A percentile compares a stretch with the other conserved stretches of the same genome.
Conservation (phyloP, 306 rosid genomes). For the Acacia crassicarpa region DNA sequence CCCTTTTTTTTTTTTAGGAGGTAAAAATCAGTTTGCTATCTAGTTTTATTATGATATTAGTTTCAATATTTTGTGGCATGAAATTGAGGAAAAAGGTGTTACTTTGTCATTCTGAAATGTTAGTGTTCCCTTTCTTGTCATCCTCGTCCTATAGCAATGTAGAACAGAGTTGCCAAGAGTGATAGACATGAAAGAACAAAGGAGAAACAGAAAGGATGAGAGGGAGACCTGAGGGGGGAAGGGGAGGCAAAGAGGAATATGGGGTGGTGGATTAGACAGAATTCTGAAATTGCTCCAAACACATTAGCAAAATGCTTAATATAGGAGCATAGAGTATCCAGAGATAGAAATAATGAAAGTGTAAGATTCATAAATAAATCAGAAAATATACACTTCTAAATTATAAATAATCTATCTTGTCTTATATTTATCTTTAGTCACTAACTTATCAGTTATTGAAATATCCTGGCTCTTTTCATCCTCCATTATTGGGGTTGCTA, state of each 20-base stretch:
- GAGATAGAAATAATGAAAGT: not conserved
- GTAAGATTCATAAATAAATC: not conserved
- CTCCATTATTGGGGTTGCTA: not conserved
- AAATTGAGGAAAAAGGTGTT: not conserved
- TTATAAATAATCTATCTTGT: not conserved
- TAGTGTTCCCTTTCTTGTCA: no score
- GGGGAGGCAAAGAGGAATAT: not conserved
- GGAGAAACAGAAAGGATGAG: not conserved
- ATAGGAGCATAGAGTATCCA: not conserved
- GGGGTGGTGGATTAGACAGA: not conserved
- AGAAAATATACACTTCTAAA: not conserved
- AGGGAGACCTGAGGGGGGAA: not conserved
- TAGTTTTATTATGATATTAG: not conserved
- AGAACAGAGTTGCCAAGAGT: not conserved
- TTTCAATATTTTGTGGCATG: constrained; percentile 10
- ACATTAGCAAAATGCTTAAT: not conserved
- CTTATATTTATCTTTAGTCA: not conserved
- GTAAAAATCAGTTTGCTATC: not conserved
- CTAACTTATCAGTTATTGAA: not conserved
- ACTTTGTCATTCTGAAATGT: constrained; percentile 16
- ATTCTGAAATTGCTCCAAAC: not conserved
- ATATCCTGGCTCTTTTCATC: not conserved
- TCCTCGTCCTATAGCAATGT: not conserved
- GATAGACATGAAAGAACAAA: not conserved
- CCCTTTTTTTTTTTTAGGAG: not conserved